Evolutionary conservation across 352 stramenopile genomes (phyloP), one percentile per base, ranked within the genome.

Genomic region (Globisporangium spiculum): DNA sequence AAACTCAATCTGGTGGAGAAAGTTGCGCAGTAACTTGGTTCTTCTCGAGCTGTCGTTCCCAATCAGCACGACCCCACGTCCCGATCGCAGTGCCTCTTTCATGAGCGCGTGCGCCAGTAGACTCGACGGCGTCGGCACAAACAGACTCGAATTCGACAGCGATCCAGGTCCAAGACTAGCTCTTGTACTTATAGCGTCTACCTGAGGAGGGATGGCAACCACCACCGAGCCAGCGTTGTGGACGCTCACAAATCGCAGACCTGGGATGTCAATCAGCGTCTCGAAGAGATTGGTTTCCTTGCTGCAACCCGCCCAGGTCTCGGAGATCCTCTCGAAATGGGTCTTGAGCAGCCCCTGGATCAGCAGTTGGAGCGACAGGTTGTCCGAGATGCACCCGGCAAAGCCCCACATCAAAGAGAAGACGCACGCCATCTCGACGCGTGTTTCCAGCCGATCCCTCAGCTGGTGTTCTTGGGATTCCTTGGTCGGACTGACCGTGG

Each of bases 371-470:
- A 80, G 20, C 0, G 60, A 12, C 22, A 20, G 7, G 4, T 66
- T 69, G 10, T 68, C 73, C 16, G 61, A 69, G 1, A 67, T 70
- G 52, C 71, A 75, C 4, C 71, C 59, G 30, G 73, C 70, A 65
- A 82, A 84, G 2, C 79, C 79, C 82, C 84, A 91, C 12, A 91
- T 41, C 5, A 91, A 58, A 14, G 80, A 77, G 48, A 86, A 88
- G 1, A 84, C 46, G 2, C 84, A 63, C 2, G 71, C 70, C 79
- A 91, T 83, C n/a, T 86, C 76, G 4, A 92, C 75, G 0, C 79
- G 77, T 10, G 78, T 69, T 27, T 75, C 12, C 5, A 73, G n/a
- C 24, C 24, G 72, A 27, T 16, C 64, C 44, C 46, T 77, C 60
- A 16, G 54, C 41, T 27, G 22, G 12, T 27, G 12, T 5, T 55